Conservation (phyloP, 2,329 filamentous ascomycete species). For the Fusarium mexicanum region DNA sequence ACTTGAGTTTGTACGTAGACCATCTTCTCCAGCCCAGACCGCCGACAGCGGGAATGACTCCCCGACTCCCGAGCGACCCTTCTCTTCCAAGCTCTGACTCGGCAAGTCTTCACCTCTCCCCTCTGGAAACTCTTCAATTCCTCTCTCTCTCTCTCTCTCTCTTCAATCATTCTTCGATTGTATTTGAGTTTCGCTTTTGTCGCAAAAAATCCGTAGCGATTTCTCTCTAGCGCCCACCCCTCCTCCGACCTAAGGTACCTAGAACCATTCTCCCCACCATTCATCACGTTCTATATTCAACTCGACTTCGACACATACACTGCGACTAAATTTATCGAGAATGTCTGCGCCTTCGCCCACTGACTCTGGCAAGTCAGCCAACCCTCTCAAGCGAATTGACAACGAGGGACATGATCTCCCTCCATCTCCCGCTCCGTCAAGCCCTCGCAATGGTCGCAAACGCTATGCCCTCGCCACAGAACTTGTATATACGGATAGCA, state of each 20-base stretch:
- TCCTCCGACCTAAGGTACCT: background rate
- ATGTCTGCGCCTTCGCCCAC: conserved; percentile 41
- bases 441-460: conserved; percentile 79
- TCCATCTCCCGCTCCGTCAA: conserved; percentile 92
- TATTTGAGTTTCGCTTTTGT: background rate
- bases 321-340: background rate
- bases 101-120: conserved; percentile 12
- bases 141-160: conserved; percentile 8
- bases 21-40: conserved; percentile 32
- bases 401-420: conserved; percentile 86
- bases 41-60: conserved; percentile 44
- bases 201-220: background rate
- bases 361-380: conserved; percentile 48
- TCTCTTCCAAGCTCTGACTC: conserved; percentile 23
- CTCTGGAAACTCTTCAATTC: conserved; percentile 10
- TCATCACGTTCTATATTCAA: background rate
- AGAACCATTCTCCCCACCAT: conserved; percentile 7
- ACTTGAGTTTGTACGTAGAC: background rate
- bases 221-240: background rate
- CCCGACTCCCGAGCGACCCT: conserved; percentile 40
- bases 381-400: conserved; percentile 70
- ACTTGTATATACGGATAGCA: conserved; percentile 93
- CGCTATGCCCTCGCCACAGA: conserved; percentile 96
- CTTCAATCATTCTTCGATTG: conserved; percentile 9
- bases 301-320: background rate